Evolutionary conservation across 345 rosid species (phyloP), one percentile per base, ranked within the genome.

Genomic region (Euphorbia tirucalli): DNA sequence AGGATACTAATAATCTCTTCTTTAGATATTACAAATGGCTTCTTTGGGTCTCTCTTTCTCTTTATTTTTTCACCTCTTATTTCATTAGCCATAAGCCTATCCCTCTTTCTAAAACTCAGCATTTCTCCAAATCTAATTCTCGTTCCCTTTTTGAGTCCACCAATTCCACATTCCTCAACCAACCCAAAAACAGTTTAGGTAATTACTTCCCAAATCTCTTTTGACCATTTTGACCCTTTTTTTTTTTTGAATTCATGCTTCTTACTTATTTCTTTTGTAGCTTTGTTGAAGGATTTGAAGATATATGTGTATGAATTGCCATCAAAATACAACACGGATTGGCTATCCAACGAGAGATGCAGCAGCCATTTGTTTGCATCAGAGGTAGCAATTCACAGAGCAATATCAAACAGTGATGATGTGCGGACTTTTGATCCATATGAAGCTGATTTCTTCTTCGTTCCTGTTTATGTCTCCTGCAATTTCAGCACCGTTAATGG

Each of bases 401-500:
- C 98, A 0, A 25, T 90, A 4, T 71, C 85, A 39, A 74, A 55
- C 70, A 85, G 82, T 72, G 84, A 87, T 66, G 85, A 81, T 0
- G 73, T 85, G 15, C 89, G 94, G 74, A 92, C 99, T 10, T 75
- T 83, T 57, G 85, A 95, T 63, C 93, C 99, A 0, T 78, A 81
- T 56, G 89, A 90, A 66, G 99, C 97, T 2, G 99, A 95, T 72
- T 95, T 88, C 82, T 92, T 89, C 90, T 90, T 95, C 81, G 92
- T 92, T 24, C 97, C 99, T 10, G 96, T 95, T 14, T 95, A 95
- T 75, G 97, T 92, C 19, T 88, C 99, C 57, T 95, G 99, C 79
- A 95, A 95, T 68, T 95, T 95, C 86, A 89, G 93, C 71, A 88
- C 90, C 65, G 66, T 77, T 10, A 95, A 95, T 48, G 97, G 97